Evolutionary conservation across 2,329 filamentous ascomycete genomes (phyloP).

Genomic region (Zarea fungicola): DNA sequence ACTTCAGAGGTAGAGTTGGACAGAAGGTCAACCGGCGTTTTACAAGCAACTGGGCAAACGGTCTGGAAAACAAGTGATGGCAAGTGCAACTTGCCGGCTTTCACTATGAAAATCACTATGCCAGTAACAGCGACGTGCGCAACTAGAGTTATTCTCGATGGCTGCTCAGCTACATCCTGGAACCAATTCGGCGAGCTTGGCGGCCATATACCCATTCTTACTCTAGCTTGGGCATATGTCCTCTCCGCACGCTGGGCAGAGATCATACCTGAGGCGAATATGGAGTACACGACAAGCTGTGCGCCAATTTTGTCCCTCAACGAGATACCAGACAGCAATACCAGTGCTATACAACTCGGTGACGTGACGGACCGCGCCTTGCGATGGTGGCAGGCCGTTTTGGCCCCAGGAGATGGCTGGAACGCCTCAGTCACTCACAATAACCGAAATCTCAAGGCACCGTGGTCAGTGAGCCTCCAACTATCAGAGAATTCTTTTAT

Average conservation of each 20-base stretch:
- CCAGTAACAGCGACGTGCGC: neutral
- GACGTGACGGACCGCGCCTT: constrained; percentile 5
- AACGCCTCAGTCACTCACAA: constrained; percentile 10
- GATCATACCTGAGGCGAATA: constrained; percentile 8
- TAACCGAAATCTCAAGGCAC: constrained; percentile 1
- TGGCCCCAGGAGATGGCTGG: constrained; percentile 8
- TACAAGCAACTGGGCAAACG: neutral
- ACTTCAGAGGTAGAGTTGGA: neutral
- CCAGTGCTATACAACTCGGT: neutral
- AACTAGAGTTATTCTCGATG: neutral
- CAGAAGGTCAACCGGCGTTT: neutral
- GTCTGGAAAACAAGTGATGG: neutral
- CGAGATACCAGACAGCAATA: neutral
- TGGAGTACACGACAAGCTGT: constrained; percentile 9
- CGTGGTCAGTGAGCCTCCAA: constrained; percentile 12
- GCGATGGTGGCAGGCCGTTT: constrained; percentile 14
- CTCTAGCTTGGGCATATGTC: constrained; percentile 17
- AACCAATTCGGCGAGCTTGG: neutral
- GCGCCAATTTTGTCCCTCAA: neutral
- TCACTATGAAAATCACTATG: neutral
- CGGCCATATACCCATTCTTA: constrained; percentile 12
- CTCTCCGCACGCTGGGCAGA: constrained; percentile 17
- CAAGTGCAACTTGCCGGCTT: neutral
- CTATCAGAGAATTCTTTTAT: neutral
- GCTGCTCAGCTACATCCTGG: neutral